Conservation (phyloP, 148 eudicot species). For the Silene uniflora region DNA sequence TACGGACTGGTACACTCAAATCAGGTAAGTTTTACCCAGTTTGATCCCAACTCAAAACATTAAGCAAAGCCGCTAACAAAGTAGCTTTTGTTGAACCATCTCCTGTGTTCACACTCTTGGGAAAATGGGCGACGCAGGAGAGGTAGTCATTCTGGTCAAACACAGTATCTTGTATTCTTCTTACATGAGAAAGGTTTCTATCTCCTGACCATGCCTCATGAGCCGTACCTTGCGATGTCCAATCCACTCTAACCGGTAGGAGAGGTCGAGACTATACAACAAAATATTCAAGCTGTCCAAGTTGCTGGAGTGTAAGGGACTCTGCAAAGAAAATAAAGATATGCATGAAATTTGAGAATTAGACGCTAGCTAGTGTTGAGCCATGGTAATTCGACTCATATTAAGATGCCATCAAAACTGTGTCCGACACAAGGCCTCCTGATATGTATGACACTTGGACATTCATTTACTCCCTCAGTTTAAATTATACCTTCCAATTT, state of each 20-base stretch:
- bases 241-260: slow-evolving; percentile 80
- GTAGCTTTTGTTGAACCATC: background rate
- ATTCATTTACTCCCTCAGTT: background rate
- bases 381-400: background rate
- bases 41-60: background rate
- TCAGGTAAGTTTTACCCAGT: background rate
- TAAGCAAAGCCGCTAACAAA: background rate
- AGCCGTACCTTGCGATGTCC: slow-evolving; percentile 68
- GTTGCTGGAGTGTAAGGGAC: slow-evolving; percentile 41
- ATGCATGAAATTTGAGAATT: background rate
- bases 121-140: background rate
- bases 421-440: background rate
- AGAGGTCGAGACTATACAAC: slow-evolving; percentile 79
- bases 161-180: slow-evolving; percentile 2
- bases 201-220: slow-evolving; percentile 57
- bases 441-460: background rate
- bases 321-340: slow-evolving; percentile 37
- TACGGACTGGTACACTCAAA: background rate
- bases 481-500: background rate
- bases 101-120: background rate
- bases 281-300: slow-evolving; percentile 54
- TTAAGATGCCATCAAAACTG: background rate
- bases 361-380: background rate
- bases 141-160: background rate
- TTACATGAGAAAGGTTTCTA: slow-evolving; percentile 73